Conservation (phyloP, 495 filamentous ascomycete species). For the Neurospora intermedia region DNA sequence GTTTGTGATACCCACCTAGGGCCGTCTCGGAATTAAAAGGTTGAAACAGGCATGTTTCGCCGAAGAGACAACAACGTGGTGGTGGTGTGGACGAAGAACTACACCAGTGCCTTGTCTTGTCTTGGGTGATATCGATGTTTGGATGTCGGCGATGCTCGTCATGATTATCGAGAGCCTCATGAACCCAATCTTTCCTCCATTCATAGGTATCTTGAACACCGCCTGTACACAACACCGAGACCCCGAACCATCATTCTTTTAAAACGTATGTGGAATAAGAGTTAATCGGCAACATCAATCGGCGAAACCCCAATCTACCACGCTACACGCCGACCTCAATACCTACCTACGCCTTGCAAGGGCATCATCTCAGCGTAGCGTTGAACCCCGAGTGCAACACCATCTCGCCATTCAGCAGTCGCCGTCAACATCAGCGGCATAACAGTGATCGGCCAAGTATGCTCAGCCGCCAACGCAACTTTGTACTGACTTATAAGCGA, state of each 20-base stretch:
- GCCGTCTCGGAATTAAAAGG: not conserved
- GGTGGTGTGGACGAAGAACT: too few relatives aligned
- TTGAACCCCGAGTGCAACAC: not conserved
- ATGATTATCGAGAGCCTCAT: not conserved
- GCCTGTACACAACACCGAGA: too few relatives aligned
- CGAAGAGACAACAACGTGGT: not conserved
- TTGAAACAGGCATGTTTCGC: not conserved
- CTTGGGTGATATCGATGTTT: not conserved
- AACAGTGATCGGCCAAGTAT: not conserved
- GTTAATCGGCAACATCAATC: not conserved
- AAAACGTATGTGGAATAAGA: too few relatives aligned
- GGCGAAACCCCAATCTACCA: not conserved
- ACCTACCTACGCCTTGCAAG: not conserved
- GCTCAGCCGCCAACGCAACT: not conserved
- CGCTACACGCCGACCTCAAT: not conserved
- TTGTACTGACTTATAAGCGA: not conserved
- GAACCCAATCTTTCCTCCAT: not conserved
- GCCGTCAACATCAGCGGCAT: not conserved
- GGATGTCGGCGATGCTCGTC: not conserved
- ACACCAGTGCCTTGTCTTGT: not conserved
- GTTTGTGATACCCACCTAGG: not conserved
- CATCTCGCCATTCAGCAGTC: not conserved
- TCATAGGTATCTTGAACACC: too few relatives aligned
- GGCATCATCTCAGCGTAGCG: not conserved
- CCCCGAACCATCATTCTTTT: too few relatives aligned